Conservation (phyloP, 768 basidiomycete genomes). For the Rhizopogon vesiculosus region DNA sequence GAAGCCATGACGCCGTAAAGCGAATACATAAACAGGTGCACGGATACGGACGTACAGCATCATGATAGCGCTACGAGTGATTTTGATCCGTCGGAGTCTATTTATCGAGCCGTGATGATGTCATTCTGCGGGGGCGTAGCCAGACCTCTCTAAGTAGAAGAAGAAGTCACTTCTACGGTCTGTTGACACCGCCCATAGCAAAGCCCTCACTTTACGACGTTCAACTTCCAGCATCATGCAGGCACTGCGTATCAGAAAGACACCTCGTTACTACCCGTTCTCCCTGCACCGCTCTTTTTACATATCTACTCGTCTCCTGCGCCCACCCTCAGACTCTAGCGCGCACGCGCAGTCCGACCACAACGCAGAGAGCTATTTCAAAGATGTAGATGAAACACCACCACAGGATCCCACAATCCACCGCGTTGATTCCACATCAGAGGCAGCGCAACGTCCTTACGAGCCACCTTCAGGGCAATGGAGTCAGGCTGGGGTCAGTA, state of each 20-base stretch:
- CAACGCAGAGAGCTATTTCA: conserved; percentile 39
- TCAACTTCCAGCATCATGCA: background rate
- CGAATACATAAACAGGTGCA: too few species aligned
- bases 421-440: conserved; percentile 41
- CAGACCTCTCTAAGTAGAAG: too few species aligned
- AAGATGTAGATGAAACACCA: conserved; percentile 43
- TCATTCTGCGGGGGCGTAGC: too few species aligned
- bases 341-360: conserved; percentile 14
- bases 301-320: background rate
- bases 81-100: too few species aligned
- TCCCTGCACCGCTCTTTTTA: background rate
- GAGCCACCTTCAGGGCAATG: conserved; percentile 44
- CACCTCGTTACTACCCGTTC: background rate
- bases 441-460: conserved; percentile 42
- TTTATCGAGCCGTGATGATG: too few species aligned
- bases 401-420: conserved; percentile 37
- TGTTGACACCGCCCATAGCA: too few species aligned
- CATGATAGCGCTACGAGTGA: too few species aligned
- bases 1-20: too few species aligned
- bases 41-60: too few species aligned
- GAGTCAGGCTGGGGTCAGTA: conserved; percentile 35
- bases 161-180: too few species aligned
- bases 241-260: background rate
- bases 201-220: background rate
- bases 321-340: background rate